Evolutionary conservation across 73 alveolate genomes (phyloP), one percentile per base, ranked within the genome.

Genomic region (Symbiodinium natans): DNA sequence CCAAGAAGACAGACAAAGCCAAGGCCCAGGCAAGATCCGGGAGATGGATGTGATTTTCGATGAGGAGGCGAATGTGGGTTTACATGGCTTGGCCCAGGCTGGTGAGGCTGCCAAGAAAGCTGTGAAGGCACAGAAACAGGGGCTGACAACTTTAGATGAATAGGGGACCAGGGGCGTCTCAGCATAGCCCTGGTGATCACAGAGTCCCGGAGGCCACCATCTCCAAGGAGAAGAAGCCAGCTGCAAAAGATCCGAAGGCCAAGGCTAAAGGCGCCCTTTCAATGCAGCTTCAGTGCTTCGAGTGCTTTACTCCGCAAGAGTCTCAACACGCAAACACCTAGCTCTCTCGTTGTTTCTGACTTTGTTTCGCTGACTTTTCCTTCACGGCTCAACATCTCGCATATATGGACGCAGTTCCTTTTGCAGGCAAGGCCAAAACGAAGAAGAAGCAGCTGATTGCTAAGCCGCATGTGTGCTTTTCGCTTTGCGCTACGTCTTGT

Each of bases 21-120:
- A 90, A 90, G 46, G 97, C 97, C 34, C 95, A 88, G 95, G 95
- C 74, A 19, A 2, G 71, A 10, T 27, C 68, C 68, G 68, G 29
- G 59, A n/a, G n/a, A n/a, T n/a, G n/a, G n/a, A n/a, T n/a, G n/a
- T n/a, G n/a, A n/a, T n/a, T n/a, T n/a, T n/a, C n/a, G n/a, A n/a
- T n/a, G n/a, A n/a, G n/a, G n/a, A n/a, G n/a, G n/a, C n/a, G n/a
- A n/a, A n/a, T n/a, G n/a, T n/a, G n/a, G n/a, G n/a, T n/a, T n/a
- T n/a, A n/a, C n/a, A n/a, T n/a, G n/a, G n/a, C 19, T 34, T 4
- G 25, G 59, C 38, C 38, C 68, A 90, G 97, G 97, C 97, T 41
- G 97, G 97, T 21, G 97, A 90, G 85, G 97, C 97, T 7, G 97
- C 97, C 36, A 90, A 90, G 88, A 90, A 90, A 82, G 97, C 97